Base-by-base conservation (phyloP, 805 yeast genomes). In the Tetrapisispora arboricola region DNA sequence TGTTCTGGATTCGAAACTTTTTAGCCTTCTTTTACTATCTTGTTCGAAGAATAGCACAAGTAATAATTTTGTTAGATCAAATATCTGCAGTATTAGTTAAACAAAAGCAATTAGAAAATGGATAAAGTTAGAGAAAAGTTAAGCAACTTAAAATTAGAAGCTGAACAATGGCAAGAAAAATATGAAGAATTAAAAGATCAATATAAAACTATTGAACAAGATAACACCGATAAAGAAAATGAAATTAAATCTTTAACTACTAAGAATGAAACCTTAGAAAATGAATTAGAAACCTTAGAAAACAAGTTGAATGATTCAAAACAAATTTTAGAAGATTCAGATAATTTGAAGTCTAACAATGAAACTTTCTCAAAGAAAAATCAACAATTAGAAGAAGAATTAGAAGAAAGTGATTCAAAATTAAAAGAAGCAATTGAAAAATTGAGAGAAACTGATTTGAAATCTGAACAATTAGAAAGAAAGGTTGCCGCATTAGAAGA, bases 101-200 rank as follows among this genome's bases (percentile, higher is more conserved):
- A 17, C 10, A 8, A 22, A 22, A 22, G 10, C 6, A 6, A 22
- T 22, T 15, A 17, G 42, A 65, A 48, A 46, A 75, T 75, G 79
- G 80, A 75, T 55, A 74, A 72, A 64, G 72, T 75, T 53, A 75
- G 73, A 68, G 80, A 75, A 56, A 87, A 86, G 76, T 72, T 87
- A 70, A 80, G 71, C 73, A 79, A 79, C 67, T 78, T 92, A 66
- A 88, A 90, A 70, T 72, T 84, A 57, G 97, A 92, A 63, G 90
- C 95, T 52, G 98, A 92, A 71, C 72, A 81, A 56, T 94, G 98
- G 86, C 96, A 90, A 72, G 96, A 86, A 65, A 85, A 87, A 72
- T 80, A 92, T 46, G 98, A 92, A 60, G 95, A 84, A 57, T 75
- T 84, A 57, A 67, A 78, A 46, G 78, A 73, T 49, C 80, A 79